Percentiles rank a stretch among this genome's conserved stretches.
These are phyloP conservation scores for Withania somnifera DNA, from an alignment of 305 asterid species.

Conservation along the genomic window DNA sequence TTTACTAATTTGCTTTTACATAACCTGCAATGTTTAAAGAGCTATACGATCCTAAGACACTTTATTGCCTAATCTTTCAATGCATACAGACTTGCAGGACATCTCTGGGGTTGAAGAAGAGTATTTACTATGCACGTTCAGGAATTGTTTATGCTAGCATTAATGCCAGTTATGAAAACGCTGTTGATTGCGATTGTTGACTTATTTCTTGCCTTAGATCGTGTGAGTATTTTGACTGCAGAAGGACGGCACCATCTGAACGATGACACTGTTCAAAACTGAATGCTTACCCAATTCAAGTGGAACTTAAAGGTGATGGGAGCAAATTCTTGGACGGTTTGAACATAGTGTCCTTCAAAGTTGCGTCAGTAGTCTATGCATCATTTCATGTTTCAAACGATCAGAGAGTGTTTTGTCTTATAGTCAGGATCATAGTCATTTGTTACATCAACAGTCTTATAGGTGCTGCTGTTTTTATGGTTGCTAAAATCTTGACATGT, in stretches of 20 bases:
- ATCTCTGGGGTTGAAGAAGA: background rate
- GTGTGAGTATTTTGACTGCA: conserved; percentile 18
- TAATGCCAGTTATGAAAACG: conserved; percentile 27
- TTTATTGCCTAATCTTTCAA: background rate
- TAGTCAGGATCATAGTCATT: background rate
- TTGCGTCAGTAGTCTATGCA: background rate
- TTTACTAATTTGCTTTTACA: background rate
- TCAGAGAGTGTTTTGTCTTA: no score
- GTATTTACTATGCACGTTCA: conserved; percentile 12
- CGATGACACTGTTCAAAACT: background rate
- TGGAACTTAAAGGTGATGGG: background rate
- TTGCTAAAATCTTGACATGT: background rate
- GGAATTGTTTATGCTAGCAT: conserved; percentile 26
- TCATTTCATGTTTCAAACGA: background rate
- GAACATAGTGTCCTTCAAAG: background rate
- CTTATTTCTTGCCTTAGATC: conserved; percentile 23
- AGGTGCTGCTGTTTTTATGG: background rate
- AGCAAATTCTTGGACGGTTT: background rate
- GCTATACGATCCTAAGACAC: background rate
- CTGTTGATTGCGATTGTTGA: conserved; percentile 22
- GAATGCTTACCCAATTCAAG: background rate
- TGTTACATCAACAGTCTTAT: background rate
- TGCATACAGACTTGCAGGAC: background rate
- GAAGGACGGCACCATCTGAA: conserved; percentile 29
- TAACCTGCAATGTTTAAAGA: no score